These are phyloP conservation scores for Amanita subjunquillea DNA, from an alignment of 768 basidiomycete species.

Conservation along the genomic window DNA sequence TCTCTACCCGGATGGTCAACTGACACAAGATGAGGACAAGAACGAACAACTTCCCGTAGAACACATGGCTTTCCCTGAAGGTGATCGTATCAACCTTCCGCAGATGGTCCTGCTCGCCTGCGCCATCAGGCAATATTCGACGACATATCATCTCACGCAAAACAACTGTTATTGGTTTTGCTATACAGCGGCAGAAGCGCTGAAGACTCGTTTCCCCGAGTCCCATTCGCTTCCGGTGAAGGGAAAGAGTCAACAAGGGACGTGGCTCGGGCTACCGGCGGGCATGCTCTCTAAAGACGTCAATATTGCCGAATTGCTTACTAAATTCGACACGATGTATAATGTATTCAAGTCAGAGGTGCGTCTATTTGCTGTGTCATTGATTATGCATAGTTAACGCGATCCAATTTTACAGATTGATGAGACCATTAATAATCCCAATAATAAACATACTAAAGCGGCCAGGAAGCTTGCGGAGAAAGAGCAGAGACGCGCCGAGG, in stretches of 20 bases:
- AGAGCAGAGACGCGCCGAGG: no score
- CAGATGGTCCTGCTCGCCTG: not conserved
- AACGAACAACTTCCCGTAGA: not conserved
- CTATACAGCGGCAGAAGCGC: no score
- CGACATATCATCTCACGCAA: no score
- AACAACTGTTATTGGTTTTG: no score
- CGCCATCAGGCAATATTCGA: no score
- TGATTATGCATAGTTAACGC: not conserved
- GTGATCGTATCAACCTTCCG: not conserved
- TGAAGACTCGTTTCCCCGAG: not conserved
- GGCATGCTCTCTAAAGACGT: not conserved
- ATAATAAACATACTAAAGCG: no score
- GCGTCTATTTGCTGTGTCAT: not conserved
- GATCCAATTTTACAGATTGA: not conserved
- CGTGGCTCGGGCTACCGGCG: not conserved
- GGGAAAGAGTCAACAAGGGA: not conserved
- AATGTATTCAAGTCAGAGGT: not conserved
- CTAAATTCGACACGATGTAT: not conserved
- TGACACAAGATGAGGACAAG: not conserved
- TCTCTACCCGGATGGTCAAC: no score
- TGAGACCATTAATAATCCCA: not conserved
- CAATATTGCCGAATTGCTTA: not conserved
- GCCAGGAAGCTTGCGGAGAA: not conserved
- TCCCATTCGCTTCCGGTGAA: not conserved
- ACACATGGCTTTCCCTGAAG: not conserved